These are phyloP conservation scores for Scutellaria minor DNA, from an alignment of 257 asterid genomes.

Conservation along the genomic window DNA sequence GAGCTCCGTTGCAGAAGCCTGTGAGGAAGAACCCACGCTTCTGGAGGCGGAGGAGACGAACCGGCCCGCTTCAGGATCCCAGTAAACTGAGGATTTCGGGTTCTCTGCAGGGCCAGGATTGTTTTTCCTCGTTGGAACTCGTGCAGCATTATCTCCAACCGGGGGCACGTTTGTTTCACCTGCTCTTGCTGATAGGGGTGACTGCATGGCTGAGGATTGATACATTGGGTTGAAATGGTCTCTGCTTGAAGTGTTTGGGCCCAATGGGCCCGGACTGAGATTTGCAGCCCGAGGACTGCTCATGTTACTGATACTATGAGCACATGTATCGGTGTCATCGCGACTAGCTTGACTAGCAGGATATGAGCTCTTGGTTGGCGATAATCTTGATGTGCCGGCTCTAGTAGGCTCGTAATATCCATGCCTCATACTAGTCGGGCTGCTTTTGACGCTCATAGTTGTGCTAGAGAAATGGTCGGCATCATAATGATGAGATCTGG, in stretches of 20 bases:
- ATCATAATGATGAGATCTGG: conserved; percentile 59
- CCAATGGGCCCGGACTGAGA: conserved; percentile 59
- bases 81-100: conserved; percentile 66
- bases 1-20: conserved; percentile 67
- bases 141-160: conserved; percentile 19
- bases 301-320: conserved; percentile 68
- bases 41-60: conserved; percentile 62
- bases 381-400: conserved; percentile 65
- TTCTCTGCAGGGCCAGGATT: conserved; percentile 41
- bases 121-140: conserved; percentile 46
- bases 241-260: conserved; percentile 47
- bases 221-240: conserved; percentile 75
- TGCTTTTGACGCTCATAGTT: conserved; percentile 71
- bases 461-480: conserved; percentile 64
- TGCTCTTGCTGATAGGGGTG: conserved; percentile 57
- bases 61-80: conserved; percentile 90
- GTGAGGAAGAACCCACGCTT: conserved; percentile 58
- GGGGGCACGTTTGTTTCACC: conserved; percentile 28
- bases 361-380: conserved; percentile 73
- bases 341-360: conserved; percentile 82
- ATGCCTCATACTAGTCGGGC: conserved; percentile 69
- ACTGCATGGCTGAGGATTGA: conserved; percentile 54
- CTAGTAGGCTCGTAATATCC: conserved; percentile 58
- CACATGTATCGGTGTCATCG: conserved; percentile 75
- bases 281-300: conserved; percentile 82